Evolutionary conservation across 306 rosid genomes (phyloP).

Genomic region (Fragaria vesca): DNA sequence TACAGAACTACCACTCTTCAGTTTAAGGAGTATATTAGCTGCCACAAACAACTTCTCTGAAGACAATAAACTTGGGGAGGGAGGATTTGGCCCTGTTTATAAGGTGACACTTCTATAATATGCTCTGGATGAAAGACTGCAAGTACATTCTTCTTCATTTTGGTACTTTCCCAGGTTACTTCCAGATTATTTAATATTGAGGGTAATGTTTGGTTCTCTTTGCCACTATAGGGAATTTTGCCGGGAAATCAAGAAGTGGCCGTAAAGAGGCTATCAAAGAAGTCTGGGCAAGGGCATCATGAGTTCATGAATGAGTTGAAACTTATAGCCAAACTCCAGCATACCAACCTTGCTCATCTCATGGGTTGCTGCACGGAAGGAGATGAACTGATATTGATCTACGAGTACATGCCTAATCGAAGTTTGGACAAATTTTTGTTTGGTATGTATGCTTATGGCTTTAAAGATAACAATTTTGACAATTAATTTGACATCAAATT

Average conservation of each 20-base stretch:
- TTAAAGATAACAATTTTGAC: neutral
- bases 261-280: too few relatives aligned
- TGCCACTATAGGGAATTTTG: too few relatives aligned
- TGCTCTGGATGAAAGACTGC: too few relatives aligned
- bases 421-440: constrained; percentile 50
- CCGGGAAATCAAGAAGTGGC: too few relatives aligned
- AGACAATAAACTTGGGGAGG: constrained; percentile 48
- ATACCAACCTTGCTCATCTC: constrained; percentile 47
- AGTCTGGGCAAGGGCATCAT: neutral
- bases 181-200: too few relatives aligned
- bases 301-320: constrained; percentile 48
- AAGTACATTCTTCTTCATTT: too few relatives aligned
- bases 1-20: constrained; percentile 36
- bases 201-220: too few relatives aligned
- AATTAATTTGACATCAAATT: neutral
- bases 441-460: constrained; percentile 7
- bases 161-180: too few relatives aligned
- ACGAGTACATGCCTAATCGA: constrained; percentile 13
- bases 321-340: constrained; percentile 51
- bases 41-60: constrained; percentile 51
- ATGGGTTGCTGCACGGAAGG: constrained; percentile 44
- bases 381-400: neutral
- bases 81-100: constrained; percentile 64
- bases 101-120: constrained; percentile 27
- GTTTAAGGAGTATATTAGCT: constrained; percentile 24